Evolutionary conservation across 768 basidiomycete genomes (phyloP), one percentile per base, ranked within the genome.

Genomic region (Agaricus bisporus): DNA sequence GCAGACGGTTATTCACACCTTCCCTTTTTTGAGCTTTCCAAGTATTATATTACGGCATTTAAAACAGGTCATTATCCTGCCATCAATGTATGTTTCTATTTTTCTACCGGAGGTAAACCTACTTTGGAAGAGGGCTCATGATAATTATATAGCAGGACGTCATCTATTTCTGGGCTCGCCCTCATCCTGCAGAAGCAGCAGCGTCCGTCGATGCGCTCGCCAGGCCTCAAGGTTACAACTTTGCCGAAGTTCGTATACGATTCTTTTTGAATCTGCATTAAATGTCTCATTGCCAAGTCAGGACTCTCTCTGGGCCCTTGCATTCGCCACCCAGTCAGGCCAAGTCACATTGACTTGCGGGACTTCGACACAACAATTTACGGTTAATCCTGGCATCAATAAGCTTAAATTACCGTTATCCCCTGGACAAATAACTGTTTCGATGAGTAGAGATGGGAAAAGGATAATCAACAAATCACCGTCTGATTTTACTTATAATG

Each of bases 281-380:
- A 22, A 11, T 7, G 37, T 20, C 20, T 43, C 37, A 48, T 18
- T 26, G 10, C 4, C 42, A 25, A 12, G 28, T 6, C 35, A 81
- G 71, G 82, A 86, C 61, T 76, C 73, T 14, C 73, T 89, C 56
- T 91, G 82, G 80, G 85, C 78, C 0, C 78, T 79, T 17, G 84
- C 82, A 1, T 79, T 86, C 61, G 71, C 81, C 28, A 79, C 76
- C 4, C 71, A 72, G 3, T 66, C 76, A 14, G 76, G 76, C 44
- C 74, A 71, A 12, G 80, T 88, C 46, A 77, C 73, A 12, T 71
- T 88, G 43, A 70, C 70, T 20, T 65, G 68, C 37, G 76, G 77
- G 14, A 60, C 68, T 57, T 70, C 73, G 6, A 65, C 68, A 37
- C 62, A 67, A 48, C 72, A 70, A 6, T 73, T 72, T 66, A 64